A percentile compares a stretch with the other conserved stretches of the same genome.
Evolutionary conservation across 2,329 filamentous ascomycete species (phyloP).

Genomic region (Mariannaea elegans): DNA sequence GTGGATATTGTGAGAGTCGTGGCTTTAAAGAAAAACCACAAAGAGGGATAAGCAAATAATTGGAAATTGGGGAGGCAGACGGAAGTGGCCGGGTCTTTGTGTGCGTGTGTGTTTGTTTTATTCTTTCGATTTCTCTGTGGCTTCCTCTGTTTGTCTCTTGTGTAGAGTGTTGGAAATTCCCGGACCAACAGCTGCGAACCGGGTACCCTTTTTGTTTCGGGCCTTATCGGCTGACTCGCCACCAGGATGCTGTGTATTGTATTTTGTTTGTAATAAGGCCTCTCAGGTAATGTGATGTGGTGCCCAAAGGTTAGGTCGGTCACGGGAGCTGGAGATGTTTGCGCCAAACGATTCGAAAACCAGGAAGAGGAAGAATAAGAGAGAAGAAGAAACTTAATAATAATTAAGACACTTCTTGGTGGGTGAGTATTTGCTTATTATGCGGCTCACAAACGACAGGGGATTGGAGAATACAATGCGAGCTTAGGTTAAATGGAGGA

Average conservation of each 20-base stretch:
- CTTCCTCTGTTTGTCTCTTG: not conserved
- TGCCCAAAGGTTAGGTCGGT: not conserved
- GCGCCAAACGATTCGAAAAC: not conserved
- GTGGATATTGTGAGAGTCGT: conserved; percentile 6
- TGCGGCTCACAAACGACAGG: not conserved
- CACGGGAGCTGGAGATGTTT: not conserved
- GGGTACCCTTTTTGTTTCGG: conserved; percentile 14
- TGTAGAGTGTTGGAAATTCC: not conserved
- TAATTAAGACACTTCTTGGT: too few species aligned
- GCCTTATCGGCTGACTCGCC: conserved; percentile 20
- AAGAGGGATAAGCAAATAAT: not conserved
- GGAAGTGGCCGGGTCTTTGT: not conserved
- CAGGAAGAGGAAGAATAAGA: not conserved
- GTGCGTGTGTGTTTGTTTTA: not conserved
- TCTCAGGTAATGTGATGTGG: not conserved
- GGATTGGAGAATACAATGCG: not conserved
- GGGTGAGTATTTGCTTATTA: not conserved
- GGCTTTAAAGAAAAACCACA: conserved; percentile 7
- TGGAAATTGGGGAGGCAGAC: not conserved
- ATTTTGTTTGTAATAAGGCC: not conserved
- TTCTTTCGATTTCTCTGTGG: not conserved
- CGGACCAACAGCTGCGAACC: not conserved
- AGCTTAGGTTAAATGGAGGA: not conserved
- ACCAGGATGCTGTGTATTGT: not conserved
- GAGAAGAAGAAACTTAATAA: too few species aligned